Evolutionary conservation across 805 yeast species (phyloP).

Genomic region (Zygosaccharomyces rouxii): DNA sequence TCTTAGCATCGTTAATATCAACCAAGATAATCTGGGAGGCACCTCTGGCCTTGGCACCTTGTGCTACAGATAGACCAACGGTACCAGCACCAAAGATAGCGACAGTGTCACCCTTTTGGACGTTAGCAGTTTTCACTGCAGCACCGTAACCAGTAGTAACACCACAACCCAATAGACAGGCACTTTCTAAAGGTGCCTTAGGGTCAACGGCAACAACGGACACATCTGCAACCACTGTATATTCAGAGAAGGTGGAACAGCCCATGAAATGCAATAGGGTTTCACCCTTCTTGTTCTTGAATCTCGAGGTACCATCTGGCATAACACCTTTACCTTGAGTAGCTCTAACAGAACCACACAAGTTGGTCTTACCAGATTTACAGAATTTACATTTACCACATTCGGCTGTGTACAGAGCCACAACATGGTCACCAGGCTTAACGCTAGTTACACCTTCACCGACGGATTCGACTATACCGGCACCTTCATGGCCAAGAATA

Average conservation of each 20-base stretch:
- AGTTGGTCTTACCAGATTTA: conserved; percentile 89
- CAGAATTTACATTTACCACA: conserved; percentile 95
- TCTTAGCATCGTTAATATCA: conserved; percentile 80
- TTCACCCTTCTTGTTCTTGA: conserved; percentile 75
- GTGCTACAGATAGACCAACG: conserved; percentile 93
- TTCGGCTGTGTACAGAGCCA: conserved; percentile 94
- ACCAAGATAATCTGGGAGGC: conserved; percentile 81
- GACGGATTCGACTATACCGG: conserved; percentile 90
- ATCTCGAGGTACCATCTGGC: conserved; percentile 97
- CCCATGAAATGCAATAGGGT: conserved; percentile 93
- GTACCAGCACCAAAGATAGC: conserved; percentile 98
- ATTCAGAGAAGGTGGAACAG: conserved; percentile 93
- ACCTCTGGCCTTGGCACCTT: conserved; percentile 82
- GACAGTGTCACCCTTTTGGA: conserved; percentile 85
- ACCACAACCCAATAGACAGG: conserved; percentile 96
- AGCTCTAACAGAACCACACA: conserved; percentile 92
- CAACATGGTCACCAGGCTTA: conserved; percentile 89
- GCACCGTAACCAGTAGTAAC: conserved; percentile 99
- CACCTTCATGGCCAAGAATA: conserved; percentile 96
- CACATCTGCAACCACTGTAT: conserved; percentile 96
- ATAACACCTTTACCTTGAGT: conserved; percentile 98
- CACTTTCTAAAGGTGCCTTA: conserved; percentile 76
- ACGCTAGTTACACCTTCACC: conserved; percentile 93
- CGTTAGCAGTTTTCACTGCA: conserved; percentile 84
- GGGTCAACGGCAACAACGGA: conserved; percentile 90